Percentiles rank a stretch among this genome's conserved stretches.
phyloP scores from a whole-genome alignment of 352 stramenopile genomes.

The Thalassiosira pacifica region DNA sequence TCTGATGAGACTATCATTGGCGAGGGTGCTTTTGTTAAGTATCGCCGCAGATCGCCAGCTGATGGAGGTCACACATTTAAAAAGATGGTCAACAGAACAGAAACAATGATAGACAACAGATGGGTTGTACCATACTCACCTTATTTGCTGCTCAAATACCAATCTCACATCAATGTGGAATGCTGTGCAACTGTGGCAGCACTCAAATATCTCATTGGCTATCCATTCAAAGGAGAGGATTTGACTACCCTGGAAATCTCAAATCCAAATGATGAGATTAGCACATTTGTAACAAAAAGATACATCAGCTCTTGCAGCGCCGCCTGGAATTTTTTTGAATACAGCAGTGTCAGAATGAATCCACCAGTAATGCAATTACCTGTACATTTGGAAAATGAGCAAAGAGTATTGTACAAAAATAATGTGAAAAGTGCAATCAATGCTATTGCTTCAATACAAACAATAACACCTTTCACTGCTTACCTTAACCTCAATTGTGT shows the following conservation, averaged over 20 bases:
- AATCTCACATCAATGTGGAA: conserved; percentile 85
- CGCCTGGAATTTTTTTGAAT: conserved; percentile 29
- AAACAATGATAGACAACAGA: conserved; percentile 22
- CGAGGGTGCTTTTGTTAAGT: conserved; percentile 28
- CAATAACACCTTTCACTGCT: neutral
- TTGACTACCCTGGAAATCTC: conserved; percentile 18
- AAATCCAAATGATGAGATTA: conserved; percentile 31
- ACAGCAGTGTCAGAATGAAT: conserved; percentile 13
- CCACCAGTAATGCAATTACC: conserved; percentile 28
- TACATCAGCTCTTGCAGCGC: conserved; percentile 41
- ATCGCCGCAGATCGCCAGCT: conserved; percentile 6
- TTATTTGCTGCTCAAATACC: conserved; percentile 78
- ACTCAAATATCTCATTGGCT: conserved; percentile 86
- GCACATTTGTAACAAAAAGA: conserved; percentile 3
- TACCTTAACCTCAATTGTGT: conserved; percentile 15
- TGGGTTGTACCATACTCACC: conserved; percentile 84
- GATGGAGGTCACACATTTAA: conserved; percentile 29
- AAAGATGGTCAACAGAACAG: conserved; percentile 4
- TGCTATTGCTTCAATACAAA: neutral
- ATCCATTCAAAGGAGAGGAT: conserved; percentile 84
- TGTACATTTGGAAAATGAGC: conserved; percentile 37
- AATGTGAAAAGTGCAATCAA: conserved; percentile 1
- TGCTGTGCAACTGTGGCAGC: conserved; percentile 67
- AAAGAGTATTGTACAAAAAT: conserved; percentile 24
- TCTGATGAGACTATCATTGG: neutral